Percentiles rank a stretch among this genome's conserved stretches.
These are phyloP conservation scores for Apiotrichum mycotoxinovorans DNA, from an alignment of 1,284 basidiomycete species.

Conservation along the genomic window DNA sequence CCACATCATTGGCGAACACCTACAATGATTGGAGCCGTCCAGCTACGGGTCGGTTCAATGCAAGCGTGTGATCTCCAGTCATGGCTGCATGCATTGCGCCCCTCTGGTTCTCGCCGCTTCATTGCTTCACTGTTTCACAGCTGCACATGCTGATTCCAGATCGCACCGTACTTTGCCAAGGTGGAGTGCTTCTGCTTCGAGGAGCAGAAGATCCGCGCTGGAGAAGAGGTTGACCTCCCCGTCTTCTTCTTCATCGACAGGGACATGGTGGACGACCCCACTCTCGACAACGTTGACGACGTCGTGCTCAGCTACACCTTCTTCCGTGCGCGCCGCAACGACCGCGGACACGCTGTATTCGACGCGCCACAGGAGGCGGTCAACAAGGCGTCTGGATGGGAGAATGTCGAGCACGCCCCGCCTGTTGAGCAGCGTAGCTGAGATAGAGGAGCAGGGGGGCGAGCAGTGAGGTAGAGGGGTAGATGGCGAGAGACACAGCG, in stretches of 20 bases:
- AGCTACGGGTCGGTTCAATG: too few species aligned
- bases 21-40: too few species aligned
- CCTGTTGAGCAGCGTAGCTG: background rate
- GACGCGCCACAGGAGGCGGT: slow-evolving; percentile 75
- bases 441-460: background rate
- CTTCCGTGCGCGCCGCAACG: slow-evolving; percentile 83
- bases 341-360: slow-evolving; percentile 74
- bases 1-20: too few species aligned
- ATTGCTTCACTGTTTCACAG: too few species aligned
- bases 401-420: slow-evolving; percentile 40
- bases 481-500: background rate
- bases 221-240: slow-evolving; percentile 97
- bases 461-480: background rate
- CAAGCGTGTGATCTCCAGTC: too few species aligned
- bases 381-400: slow-evolving; percentile 68
- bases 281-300: slow-evolving; percentile 80
- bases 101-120: too few species aligned
- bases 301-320: slow-evolving; percentile 96
- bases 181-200: slow-evolving; percentile 99
- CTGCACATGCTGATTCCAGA: slow-evolving; percentile 59
- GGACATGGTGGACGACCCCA: slow-evolving; percentile 88
- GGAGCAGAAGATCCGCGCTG: slow-evolving; percentile 90
- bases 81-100: too few species aligned
- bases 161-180: slow-evolving; percentile 98
- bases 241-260: slow-evolving; percentile 98